A percentile compares a stretch with the other conserved stretches of the same genome.
These are phyloP conservation scores for Erodium trifolium DNA, from an alignment of 441 rosid genomes.

Conservation along the genomic window DNA sequence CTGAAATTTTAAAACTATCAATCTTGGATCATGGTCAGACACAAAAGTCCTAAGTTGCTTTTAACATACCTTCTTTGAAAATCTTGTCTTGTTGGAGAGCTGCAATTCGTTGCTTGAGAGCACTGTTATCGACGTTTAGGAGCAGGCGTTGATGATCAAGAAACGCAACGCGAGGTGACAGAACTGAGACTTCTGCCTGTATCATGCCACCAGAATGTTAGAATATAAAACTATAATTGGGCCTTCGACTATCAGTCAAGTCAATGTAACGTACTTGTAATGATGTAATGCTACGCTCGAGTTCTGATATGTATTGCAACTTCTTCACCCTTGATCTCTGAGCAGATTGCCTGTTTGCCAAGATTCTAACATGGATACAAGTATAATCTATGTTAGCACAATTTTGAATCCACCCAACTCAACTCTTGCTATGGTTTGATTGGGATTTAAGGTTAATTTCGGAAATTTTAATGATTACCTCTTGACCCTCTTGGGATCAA, in stretches of 20 bases:
- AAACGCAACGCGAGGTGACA: conserved; percentile 63
- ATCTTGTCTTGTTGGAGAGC: conserved; percentile 63
- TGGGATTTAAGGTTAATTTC: no score
- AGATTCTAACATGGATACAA: conserved; percentile 29
- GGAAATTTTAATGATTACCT: conserved; percentile 28
- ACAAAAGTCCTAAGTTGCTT: not conserved
- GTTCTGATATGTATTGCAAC: conserved; percentile 64
- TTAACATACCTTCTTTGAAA: conserved; percentile 59
- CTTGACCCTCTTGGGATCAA: conserved; percentile 64
- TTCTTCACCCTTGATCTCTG: conserved; percentile 71
- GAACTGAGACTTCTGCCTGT: conserved; percentile 51
- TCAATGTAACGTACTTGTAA: conserved; percentile 36
- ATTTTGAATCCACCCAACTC: no score
- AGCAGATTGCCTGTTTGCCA: conserved; percentile 67
- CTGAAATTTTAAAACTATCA: conserved; percentile 29
- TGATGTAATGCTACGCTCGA: conserved; percentile 56
- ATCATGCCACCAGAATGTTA: not conserved
- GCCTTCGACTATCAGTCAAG: not conserved
- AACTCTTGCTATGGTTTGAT: no score
- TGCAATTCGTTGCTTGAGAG: conserved; percentile 63
- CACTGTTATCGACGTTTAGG: conserved; percentile 55
- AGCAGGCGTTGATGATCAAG: conserved; percentile 63
- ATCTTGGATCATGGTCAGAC: no score
- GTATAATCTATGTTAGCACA: not conserved
- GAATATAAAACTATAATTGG: not conserved